A percentile compares a stretch with the other conserved stretches of the same genome.
phyloP scores from a whole-genome alignment of 257 asterid species.

The Solanum ossicruentum region DNA sequence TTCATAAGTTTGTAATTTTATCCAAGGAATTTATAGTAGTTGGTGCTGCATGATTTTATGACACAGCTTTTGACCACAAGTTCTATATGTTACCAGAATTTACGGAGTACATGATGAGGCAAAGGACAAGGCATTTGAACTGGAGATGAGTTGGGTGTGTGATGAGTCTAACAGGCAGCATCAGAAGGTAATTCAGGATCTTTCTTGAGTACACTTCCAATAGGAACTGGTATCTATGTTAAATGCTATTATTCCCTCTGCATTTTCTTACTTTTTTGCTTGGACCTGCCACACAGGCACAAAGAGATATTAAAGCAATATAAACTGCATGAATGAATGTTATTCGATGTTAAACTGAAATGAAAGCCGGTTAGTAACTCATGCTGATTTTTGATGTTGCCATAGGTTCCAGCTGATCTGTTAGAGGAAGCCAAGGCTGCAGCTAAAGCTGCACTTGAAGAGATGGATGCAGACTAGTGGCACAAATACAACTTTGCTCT shows the following conservation, averaged over 20 bases:
- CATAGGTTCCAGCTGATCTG: constrained; percentile 70
- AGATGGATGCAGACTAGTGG: constrained; percentile 84
- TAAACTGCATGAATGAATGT: background rate
- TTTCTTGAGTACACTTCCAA: background rate
- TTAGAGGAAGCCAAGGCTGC: constrained; percentile 85
- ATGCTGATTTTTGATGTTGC: background rate
- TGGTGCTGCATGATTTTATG: background rate
- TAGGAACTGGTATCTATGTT: background rate
- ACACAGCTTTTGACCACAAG: background rate
- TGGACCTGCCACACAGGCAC: background rate
- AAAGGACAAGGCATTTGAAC: constrained; percentile 93
- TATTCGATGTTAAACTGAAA: background rate
- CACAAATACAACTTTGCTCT: background rate
- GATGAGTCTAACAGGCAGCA: constrained; percentile 96
- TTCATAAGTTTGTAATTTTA: background rate
- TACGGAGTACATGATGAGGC: constrained; percentile 96
- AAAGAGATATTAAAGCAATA: background rate
- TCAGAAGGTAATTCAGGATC: constrained; percentile 49
- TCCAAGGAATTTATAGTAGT: background rate
- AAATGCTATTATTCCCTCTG: background rate
- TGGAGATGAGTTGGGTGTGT: constrained; percentile 98
- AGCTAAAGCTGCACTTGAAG: constrained; percentile 94
- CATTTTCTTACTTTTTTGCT: background rate
- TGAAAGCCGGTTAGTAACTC: background rate
- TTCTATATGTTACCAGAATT: constrained; percentile 29